Evolutionary conservation across 345 rosid genomes (phyloP), one percentile per base, ranked within the genome.

Genomic region (Viola odorata): DNA sequence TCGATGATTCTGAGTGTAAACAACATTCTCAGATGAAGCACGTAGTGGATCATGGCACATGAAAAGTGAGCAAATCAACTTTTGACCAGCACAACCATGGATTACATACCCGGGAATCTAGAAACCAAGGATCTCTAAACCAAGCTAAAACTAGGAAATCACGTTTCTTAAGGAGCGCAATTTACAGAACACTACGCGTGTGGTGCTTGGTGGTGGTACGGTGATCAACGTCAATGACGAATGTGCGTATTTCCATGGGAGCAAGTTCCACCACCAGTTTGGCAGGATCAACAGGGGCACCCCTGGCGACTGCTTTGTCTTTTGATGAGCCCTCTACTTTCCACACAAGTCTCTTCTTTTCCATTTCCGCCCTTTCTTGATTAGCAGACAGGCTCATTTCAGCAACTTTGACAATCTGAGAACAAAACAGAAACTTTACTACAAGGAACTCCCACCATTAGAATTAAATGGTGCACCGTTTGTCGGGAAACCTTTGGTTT

Each of bases 171-270:
- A 23, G 2, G 32, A n/a, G 32, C 1, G 32, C 32, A 23, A 23
- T 23, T 23, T 23, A 23, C 32, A 23, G 32, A 23, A 23, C 32
- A 23, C 32, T 23, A 23, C 32, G 32, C 32, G 2, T 23, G 32
- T 23, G 32, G 32, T 23, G 32, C 32, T 1, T 23, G 32, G 32
- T 23, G 32, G 32, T 23, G 32, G 32, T 23, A 23, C 2, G 32
- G 8, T 15, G 58, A 57, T 45, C 55, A 1, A 82, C 66, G 14
- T 78, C 53, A 6, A 87, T 55, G 12, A 85, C 16, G 60, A 92
- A 92, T 38, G 98, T 89, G 17, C 98, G 84, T 45, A 92, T 89
- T 75, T 92, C 97, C 97, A 89, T 89, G 0, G 96, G 98, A 45
- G 85, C 82, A 56, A 92, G 92, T 70, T 89, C 87, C 52, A 85